phyloP scores from a whole-genome alignment of 1,284 basidiomycete genomes.

The Meripilus lineatus region DNA sequence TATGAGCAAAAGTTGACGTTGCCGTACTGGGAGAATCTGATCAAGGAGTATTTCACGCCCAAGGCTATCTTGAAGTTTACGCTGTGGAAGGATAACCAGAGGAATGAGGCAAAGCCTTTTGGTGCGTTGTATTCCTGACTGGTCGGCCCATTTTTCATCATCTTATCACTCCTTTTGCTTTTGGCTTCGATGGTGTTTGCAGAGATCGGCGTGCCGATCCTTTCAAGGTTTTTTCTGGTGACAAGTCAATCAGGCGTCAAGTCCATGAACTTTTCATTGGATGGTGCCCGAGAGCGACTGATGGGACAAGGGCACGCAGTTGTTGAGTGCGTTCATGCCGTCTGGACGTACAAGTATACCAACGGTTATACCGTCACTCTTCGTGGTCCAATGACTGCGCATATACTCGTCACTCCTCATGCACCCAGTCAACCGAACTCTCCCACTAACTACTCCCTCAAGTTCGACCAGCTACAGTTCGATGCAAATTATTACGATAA shows the following conservation, averaged over 20 bases:
- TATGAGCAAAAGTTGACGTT: conserved; percentile 49
- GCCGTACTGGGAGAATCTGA: conserved; percentile 57
- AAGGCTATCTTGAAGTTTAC: conserved; percentile 69
- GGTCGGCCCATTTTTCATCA: too few species aligned
- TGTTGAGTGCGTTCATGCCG: conserved; percentile 62
- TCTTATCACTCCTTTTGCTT: conserved; percentile 1
- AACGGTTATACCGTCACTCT: conserved; percentile 73
- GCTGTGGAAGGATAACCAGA: conserved; percentile 75
- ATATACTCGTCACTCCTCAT: conserved; percentile 42
- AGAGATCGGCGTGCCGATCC: conserved; percentile 73
- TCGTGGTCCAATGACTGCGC: conserved; percentile 62
- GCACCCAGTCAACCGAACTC: conserved; percentile 14
- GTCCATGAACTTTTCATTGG: conserved; percentile 67
- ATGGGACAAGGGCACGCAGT: conserved; percentile 43
- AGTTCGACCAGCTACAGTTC: conserved; percentile 66
- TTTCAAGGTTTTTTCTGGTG: conserved; percentile 78
- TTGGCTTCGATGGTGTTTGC: conserved; percentile 1
- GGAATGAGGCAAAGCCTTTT: conserved; percentile 72
- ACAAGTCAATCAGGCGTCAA: conserved; percentile 77
- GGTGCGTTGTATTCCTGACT: conserved; percentile 41
- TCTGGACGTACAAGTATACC: conserved; percentile 72
- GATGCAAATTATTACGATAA: conserved; percentile 68
- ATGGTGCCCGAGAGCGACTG: conserved; percentile 64
- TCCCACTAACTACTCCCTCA: conserved; percentile 31
- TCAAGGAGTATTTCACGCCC: conserved; percentile 61